Evolutionary conservation across 106 monocot genomes (phyloP).

Genomic region (Platanthera zijinensis): DNA sequence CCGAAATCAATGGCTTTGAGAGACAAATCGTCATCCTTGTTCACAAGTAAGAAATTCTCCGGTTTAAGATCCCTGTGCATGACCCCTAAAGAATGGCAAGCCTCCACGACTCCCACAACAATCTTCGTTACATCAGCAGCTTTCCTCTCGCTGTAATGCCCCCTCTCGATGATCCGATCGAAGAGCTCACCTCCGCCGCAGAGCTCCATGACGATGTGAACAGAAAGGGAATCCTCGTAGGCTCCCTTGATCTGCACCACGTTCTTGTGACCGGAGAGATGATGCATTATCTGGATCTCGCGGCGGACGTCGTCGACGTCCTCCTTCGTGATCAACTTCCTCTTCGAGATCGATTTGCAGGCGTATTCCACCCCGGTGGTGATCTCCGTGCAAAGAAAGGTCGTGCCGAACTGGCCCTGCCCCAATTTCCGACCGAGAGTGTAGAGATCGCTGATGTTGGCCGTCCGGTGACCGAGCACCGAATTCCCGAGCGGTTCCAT

Average conservation of each 20-base stretch:
- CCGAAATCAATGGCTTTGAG: slow-evolving; percentile 71
- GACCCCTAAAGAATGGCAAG: slow-evolving; percentile 60
- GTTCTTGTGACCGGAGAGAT: slow-evolving; percentile 47
- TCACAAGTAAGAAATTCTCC: slow-evolving; percentile 56
- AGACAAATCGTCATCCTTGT: slow-evolving; percentile 47
- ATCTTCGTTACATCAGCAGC: slow-evolving; percentile 57
- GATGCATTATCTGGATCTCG: slow-evolving; percentile 81
- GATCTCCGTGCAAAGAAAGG: slow-evolving; percentile 60
- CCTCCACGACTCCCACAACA: slow-evolving; percentile 56
- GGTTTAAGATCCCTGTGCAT: slow-evolving; percentile 68
- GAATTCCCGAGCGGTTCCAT: slow-evolving; percentile 14
- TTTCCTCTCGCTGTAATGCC: slow-evolving; percentile 65
- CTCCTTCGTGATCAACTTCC: slow-evolving; percentile 52
- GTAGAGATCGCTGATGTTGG: slow-evolving; percentile 47
- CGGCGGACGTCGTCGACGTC: slow-evolving; percentile 62
- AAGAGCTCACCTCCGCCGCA: slow-evolving; percentile 63
- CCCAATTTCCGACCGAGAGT: slow-evolving; percentile 48
- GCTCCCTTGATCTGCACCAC: slow-evolving; percentile 58
- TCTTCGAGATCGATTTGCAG: slow-evolving; percentile 66
- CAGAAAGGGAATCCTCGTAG: slow-evolving; percentile 43
- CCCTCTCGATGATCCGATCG: slow-evolving; percentile 57
- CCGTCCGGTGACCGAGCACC: slow-evolving; percentile 48
- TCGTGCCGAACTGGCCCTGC: slow-evolving; percentile 65
- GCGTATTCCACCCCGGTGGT: slow-evolving; percentile 50
- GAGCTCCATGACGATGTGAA: slow-evolving; percentile 69